These are phyloP conservation scores for Xylaria cubensis DNA, from an alignment of 495 filamentous ascomycete genomes.

Conservation along the genomic window DNA sequence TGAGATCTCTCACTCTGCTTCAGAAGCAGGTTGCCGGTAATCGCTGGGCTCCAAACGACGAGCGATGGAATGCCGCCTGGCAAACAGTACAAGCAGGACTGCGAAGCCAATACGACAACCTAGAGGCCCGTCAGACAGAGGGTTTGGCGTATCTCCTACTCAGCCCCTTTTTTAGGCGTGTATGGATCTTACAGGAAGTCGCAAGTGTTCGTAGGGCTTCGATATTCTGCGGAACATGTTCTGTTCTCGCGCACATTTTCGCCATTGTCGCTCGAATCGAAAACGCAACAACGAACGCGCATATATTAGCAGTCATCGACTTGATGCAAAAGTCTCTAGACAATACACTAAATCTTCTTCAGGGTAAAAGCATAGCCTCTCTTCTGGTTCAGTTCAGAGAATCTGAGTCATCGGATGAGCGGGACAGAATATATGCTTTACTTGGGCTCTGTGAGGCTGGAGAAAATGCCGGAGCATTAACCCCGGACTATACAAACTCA, in stretches of 20 bases:
- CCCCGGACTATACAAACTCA: background rate
- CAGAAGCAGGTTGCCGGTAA: background rate
- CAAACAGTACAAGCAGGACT: background rate
- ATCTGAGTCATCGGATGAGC: background rate
- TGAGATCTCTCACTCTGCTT: background rate
- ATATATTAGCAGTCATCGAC: background rate
- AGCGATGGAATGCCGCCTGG: background rate
- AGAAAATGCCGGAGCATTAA: background rate
- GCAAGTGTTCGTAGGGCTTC: slow-evolving; percentile 34
- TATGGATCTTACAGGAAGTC: slow-evolving; percentile 46
- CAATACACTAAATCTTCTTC: background rate
- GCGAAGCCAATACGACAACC: background rate
- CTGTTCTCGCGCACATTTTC: background rate
- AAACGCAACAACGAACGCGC: background rate
- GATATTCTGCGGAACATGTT: slow-evolving; percentile 27
- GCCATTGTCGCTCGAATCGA: background rate
- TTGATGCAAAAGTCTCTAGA: background rate
- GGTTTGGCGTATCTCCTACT: slow-evolving; percentile 10
- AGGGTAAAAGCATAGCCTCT: background rate
- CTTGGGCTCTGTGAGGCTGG: background rate
- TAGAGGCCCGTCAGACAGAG: background rate
- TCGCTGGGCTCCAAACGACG: background rate
- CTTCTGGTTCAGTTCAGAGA: background rate
- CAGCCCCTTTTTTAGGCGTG: slow-evolving; percentile 36
- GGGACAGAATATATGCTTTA: background rate